Base-by-base conservation (phyloP, 2,329 filamentous ascomycete genomes). In the Xylariaceae sp. region DNA sequence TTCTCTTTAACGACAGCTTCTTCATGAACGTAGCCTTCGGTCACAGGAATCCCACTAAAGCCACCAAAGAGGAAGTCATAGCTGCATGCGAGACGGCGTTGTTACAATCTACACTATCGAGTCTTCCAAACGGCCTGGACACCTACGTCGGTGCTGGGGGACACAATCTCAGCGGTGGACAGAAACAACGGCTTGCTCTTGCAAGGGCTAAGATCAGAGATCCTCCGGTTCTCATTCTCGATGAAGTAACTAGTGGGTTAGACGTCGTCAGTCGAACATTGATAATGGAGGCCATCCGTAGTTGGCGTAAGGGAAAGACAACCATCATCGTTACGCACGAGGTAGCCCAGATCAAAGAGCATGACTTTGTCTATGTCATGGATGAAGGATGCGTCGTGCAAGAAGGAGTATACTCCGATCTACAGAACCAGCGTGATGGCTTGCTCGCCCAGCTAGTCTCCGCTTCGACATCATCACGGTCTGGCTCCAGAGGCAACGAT, bases 241-340 rank as follows among this genome's bases (percentile, higher is more conserved):
- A 97, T 65, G 94, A 97, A 71, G 85, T 89, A 0, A 96, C 91
- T 0, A 94, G 90, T 72, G 90, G 90, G 0, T 77, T 97, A 8
- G 93, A 97, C 67, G 83, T 86, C n/a, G 78, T 82, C 8, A 92
- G 82, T 58, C 82, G 87, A 61, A 75, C 75, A 0, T 73, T 86
- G 10, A 82, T 96, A 44, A 87, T 96, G 79, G 83, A 88, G 48
- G 84, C 86, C 0, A 87, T 97, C 55, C 81, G 90, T 6, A 69
- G 81, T 17, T 97, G 92, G 93, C 82, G 94, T 18, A 77, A 75
- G 41, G 87, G 83, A 0, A 94, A 90, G 71, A 97, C 92, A 0
- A 97, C 93, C 0, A 89, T 97, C 55, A 85, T 97, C 65, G 93
- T 97, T 67, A 97, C 94, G 0, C 93, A 97, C 68, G 91, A 97